phyloP scores from a whole-genome alignment of 1,139 yeast genomes.

The Geotrichum restrictum region DNA sequence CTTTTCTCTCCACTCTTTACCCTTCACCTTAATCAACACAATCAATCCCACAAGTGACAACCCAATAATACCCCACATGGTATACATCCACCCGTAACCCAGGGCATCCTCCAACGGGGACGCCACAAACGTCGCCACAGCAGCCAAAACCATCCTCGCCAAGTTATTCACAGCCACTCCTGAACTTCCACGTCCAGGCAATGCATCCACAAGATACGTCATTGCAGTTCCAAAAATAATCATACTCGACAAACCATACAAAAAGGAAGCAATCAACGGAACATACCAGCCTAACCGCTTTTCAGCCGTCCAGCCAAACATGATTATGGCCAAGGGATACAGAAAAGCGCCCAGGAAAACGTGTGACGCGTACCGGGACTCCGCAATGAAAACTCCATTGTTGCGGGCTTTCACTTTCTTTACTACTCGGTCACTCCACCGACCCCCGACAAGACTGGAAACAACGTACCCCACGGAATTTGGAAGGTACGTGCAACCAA shows the following conservation, averaged over 20 bases:
- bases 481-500: constrained; percentile 78
- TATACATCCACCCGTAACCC: constrained; percentile 67
- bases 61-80: constrained; percentile 52
- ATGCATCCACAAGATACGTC: constrained; percentile 76
- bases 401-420: constrained; percentile 43
- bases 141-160: constrained; percentile 68
- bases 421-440: constrained; percentile 67
- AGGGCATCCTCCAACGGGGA: constrained; percentile 60
- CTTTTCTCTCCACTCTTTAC: constrained; percentile 61
- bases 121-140: constrained; percentile 68
- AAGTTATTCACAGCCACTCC: constrained; percentile 82
- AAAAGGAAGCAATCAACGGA: constrained; percentile 70
- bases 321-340: constrained; percentile 62
- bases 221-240: constrained; percentile 76
- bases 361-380: constrained; percentile 74
- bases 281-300: constrained; percentile 67
- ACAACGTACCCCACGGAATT: constrained; percentile 72
- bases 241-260: constrained; percentile 82
- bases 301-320: constrained; percentile 80
- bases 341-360: constrained; percentile 59
- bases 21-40: constrained; percentile 52
- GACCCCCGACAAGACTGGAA: constrained; percentile 74
- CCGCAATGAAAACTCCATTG: constrained; percentile 70
- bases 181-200: constrained; percentile 86
- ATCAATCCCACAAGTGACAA: constrained; percentile 46